Base-by-base conservation (phyloP, 495 filamentous ascomycete genomes). In the Chaetomium tenue region DNA sequence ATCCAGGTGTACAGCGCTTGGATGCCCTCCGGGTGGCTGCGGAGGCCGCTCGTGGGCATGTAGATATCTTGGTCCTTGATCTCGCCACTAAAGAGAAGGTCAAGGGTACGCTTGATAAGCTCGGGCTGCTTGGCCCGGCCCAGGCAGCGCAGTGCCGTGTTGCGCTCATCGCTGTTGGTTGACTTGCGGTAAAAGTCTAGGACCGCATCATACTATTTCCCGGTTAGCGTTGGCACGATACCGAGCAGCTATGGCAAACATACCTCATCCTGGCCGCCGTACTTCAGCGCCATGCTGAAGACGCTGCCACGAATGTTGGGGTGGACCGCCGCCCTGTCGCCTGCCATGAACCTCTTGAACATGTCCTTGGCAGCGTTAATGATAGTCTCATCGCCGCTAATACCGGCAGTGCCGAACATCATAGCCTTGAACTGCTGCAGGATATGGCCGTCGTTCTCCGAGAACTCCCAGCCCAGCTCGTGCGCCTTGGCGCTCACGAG, bases 21-120 rank as follows among this genome's bases (percentile, higher is more conserved):
- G 54, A 93, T 89, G 70, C 94, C 94, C 52, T 86, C 84, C 5
- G 83, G 77, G 72, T 96, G 90, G 68, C 82, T 86, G 62, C 94
- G 86, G 57, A 98, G 83, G 28, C 89, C 91, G 46, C 84, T 83
- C 28, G 95, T 77, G 3, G 85, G 94, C 72, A 97, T 87, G 80
- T 97, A 98, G 67, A 98, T 88, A 71, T 98, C 94, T 78, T 98
- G 94, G 68, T 88, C 92, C 81, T 96, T 95, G 75, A 98, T 91
- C 65, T 96, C 89, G 47, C 87, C 84, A 75, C 87, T 86, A 63
- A 90, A 82, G 50, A 92, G 86, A 40, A 96, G 79, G 11, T 76
- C 81, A 20, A 98, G 84, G 2, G 92, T 93, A 61, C 87, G 86
- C 74, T 91, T 75, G 76, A 97, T 93, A 53, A 97, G 86, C 57